Evolutionary conservation across 306 rosid species (phyloP).

Genomic region (Prunus mira): DNA sequence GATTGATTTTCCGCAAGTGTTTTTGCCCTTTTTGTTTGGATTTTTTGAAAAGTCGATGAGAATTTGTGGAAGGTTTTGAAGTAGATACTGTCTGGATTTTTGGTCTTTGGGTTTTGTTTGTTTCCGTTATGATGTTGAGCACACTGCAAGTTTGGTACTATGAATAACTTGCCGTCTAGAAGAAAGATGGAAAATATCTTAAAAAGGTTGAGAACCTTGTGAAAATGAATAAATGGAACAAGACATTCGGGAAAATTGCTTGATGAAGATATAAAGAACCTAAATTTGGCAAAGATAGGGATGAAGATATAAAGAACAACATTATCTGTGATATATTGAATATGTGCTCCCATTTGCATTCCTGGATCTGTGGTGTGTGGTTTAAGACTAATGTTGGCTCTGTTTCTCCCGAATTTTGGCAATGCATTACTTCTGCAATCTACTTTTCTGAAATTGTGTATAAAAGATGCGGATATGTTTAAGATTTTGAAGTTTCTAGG

Average conservation of each 20-base stretch:
- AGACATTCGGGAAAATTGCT: background rate
- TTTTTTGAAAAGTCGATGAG: background rate
- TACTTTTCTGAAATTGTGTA: too few relatives aligned
- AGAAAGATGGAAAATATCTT: background rate
- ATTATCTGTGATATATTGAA: too few relatives aligned
- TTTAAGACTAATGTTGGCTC: too few relatives aligned
- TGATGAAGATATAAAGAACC: too few relatives aligned
- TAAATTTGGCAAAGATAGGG: background rate
- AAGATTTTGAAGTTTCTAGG: too few relatives aligned
- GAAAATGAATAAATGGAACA: background rate
- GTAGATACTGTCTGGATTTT: background rate
- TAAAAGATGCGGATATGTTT: too few relatives aligned
- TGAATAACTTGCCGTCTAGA: background rate
- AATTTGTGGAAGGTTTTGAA: background rate
- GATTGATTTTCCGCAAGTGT: constrained; percentile 83
- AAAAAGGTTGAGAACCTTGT: background rate
- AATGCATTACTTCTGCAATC: too few relatives aligned
- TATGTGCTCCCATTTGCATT: too few relatives aligned
- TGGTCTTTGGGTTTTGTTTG: background rate
- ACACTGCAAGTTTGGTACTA: background rate
- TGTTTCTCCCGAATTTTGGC: too few relatives aligned
- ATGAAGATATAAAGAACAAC: too few relatives aligned
- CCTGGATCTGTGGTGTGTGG: too few relatives aligned
- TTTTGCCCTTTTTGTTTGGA: background rate
- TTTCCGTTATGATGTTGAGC: background rate